Evolutionary conservation across 371 early-diverging fungal genomes (phyloP).

Genomic region (Syncephalastrum racemosum): DNA sequence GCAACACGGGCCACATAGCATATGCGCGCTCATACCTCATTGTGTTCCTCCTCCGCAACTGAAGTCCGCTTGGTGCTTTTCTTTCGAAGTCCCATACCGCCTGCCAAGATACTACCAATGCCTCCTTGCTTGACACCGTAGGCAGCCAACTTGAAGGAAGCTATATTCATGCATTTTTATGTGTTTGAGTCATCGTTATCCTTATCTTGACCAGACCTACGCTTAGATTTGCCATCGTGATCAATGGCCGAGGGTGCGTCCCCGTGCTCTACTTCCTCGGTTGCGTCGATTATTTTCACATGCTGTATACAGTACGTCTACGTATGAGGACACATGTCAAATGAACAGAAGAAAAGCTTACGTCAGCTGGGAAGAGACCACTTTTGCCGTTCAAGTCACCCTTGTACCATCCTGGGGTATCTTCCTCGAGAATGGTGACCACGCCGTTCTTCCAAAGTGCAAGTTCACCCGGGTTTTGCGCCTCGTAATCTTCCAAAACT

Average conservation of each 20-base stretch:
- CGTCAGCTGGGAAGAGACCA: slow-evolving; percentile 65
- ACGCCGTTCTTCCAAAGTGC: slow-evolving; percentile 60
- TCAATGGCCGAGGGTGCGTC: background rate
- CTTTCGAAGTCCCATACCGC: slow-evolving; percentile 45
- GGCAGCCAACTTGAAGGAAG: slow-evolving; percentile 58
- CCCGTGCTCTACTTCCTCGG: slow-evolving; percentile 9
- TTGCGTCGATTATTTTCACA: slow-evolving; percentile 41
- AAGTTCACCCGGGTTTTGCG: slow-evolving; percentile 63
- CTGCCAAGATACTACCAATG: slow-evolving; percentile 75
- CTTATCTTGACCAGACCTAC: background rate
- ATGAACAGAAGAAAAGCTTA: slow-evolving; percentile 17
- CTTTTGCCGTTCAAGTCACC: slow-evolving; percentile 62
- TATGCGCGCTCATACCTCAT: no score
- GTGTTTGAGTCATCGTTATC: background rate
- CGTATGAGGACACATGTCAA: background rate
- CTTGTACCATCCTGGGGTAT: slow-evolving; percentile 57
- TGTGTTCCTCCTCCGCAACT: background rate
- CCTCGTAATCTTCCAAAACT: slow-evolving; percentile 61
- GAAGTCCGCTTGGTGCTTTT: slow-evolving; percentile 9
- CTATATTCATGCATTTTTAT: background rate
- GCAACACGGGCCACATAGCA: no score
- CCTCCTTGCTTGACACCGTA: slow-evolving; percentile 84
- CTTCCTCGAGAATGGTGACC: slow-evolving; percentile 60
- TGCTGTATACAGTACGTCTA: slow-evolving; percentile 24
- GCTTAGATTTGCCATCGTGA: slow-evolving; percentile 5